phyloP scores from a whole-genome alignment of 352 stramenopile genomes.

The Pythium volutum region DNA sequence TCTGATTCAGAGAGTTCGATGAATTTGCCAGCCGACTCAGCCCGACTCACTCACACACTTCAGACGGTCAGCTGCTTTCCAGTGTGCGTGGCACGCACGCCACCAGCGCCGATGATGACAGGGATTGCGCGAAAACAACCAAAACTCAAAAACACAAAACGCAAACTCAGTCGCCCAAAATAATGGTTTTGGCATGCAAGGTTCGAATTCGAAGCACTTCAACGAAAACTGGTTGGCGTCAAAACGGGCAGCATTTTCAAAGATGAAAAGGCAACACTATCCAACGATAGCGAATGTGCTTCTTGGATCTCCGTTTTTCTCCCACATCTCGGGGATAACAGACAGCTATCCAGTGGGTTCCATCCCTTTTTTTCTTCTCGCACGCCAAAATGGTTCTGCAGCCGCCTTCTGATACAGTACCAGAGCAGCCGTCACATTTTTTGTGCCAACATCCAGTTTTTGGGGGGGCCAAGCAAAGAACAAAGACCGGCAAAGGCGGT shows the following conservation, averaged over 20 bases:
- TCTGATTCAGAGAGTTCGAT: too few species aligned
- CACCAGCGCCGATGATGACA: not conserved
- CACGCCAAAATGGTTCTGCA: not conserved
- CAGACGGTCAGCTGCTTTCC: not conserved
- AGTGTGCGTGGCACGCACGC: conserved; percentile 1
- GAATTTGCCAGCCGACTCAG: too few species aligned
- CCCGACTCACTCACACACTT: too few species aligned
- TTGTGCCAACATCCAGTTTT: not conserved
- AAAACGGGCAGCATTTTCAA: not conserved
- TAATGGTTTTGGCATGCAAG: not conserved
- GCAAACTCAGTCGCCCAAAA: not conserved
- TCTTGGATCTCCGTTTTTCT: not conserved
- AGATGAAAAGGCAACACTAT: too few species aligned
- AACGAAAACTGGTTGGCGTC: not conserved
- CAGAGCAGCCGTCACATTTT: not conserved
- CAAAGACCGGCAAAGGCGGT: not conserved
- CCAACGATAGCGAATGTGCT: too few species aligned
- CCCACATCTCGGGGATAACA: not conserved
- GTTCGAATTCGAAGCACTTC: conserved; percentile 4
- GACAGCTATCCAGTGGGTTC: not conserved
- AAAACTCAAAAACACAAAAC: not conserved
- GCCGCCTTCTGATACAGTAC: too few species aligned
- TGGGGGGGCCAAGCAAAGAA: not conserved
- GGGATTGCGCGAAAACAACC: too few species aligned
- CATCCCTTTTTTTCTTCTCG: not conserved